These are phyloP conservation scores for Entoloma clypeatum DNA, from an alignment of 1,284 basidiomycete species.

Conservation along the genomic window DNA sequence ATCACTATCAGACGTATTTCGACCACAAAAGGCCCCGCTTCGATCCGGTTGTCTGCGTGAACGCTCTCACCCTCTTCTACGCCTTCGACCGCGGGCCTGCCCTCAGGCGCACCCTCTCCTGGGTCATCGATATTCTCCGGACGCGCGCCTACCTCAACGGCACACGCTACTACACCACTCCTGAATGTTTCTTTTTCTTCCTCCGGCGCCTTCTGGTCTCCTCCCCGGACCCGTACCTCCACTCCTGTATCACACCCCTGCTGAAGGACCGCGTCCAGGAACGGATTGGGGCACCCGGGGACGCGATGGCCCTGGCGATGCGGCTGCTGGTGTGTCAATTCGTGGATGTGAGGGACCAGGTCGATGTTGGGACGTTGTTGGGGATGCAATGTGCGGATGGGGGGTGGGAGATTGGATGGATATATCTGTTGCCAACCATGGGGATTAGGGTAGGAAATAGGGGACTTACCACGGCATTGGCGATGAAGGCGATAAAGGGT, in stretches of 20 bases:
- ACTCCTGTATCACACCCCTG: slow-evolving; percentile 34
- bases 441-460: slow-evolving; percentile 45
- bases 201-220: slow-evolving; percentile 42
- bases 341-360: slow-evolving; percentile 38
- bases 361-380: slow-evolving; percentile 41
- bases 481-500: slow-evolving; percentile 30
- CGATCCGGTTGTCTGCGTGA: slow-evolving; percentile 53
- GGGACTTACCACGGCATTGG: slow-evolving; percentile 36
- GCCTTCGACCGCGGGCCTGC: slow-evolving; percentile 44
- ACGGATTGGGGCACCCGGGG: slow-evolving; percentile 45
- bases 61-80: slow-evolving; percentile 49
- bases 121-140: slow-evolving; percentile 46
- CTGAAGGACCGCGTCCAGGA: slow-evolving; percentile 44
- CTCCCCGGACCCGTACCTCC: slow-evolving; percentile 32
- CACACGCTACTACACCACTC: slow-evolving; percentile 51
- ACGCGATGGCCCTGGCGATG: slow-evolving; percentile 45
- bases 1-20: slow-evolving; percentile 45
- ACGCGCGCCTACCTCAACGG: slow-evolving; percentile 54
- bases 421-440: slow-evolving; percentile 46
- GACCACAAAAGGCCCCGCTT: slow-evolving; percentile 49
- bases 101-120: slow-evolving; percentile 42
- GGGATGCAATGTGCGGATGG: slow-evolving; percentile 46
- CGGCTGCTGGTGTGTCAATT: slow-evolving; percentile 41
- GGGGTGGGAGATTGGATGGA: slow-evolving; percentile 45
- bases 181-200: slow-evolving; percentile 55